Base-by-base conservation (phyloP, 2,329 filamentous ascomycete genomes). In the Drechslerella dactyloides region DNA sequence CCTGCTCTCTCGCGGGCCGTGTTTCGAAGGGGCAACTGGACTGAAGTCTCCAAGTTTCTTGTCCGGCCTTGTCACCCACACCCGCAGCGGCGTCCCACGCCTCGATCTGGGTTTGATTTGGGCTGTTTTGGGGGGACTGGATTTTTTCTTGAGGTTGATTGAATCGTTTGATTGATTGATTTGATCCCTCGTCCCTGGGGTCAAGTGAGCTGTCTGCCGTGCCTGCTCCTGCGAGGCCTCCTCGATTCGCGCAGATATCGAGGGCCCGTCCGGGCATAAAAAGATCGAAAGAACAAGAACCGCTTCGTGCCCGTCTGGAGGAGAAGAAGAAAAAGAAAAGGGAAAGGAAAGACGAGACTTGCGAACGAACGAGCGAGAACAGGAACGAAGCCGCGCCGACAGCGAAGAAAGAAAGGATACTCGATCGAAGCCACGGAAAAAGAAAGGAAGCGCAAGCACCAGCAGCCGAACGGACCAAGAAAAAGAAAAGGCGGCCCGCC, bases 1-100 rank as follows among this genome's bases (percentile, higher is more conserved):
- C 51, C 33, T 58, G 33, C 46, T 5, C 30, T 48, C 69, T 42
- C 37, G 37, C 37, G 37, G 37, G 37, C 37, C 37, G 50, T 68
- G 61, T 73, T 72, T 73, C 59, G 68, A 53, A 62, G 55, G 61
- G 64, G 23, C 66, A 48, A 61, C 35, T 58, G 37, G 37, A 17
- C 13, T 42, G 37, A 42, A 42, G n/a, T 42, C 37, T 42, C 37
- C 37, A 42, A 42, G 37, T 13, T 42, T 42, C 37, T 42, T 42
- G 37, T 42, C 37, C 37, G 11, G 37, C n/a, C 37, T 42, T 42
- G 37, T 42, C 37, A 42, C 37, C 35, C 53, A 51, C 44, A 52
- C 51, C 61, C 44, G 42, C 40, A 52, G 44, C 44, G 37, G 7
- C 17, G 11, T 6, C 35, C 24, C 48, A 37, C 40, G 8, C 8